Conservation (phyloP, 495 filamentous ascomycete species). For the Aspergillus wentii region DNA sequence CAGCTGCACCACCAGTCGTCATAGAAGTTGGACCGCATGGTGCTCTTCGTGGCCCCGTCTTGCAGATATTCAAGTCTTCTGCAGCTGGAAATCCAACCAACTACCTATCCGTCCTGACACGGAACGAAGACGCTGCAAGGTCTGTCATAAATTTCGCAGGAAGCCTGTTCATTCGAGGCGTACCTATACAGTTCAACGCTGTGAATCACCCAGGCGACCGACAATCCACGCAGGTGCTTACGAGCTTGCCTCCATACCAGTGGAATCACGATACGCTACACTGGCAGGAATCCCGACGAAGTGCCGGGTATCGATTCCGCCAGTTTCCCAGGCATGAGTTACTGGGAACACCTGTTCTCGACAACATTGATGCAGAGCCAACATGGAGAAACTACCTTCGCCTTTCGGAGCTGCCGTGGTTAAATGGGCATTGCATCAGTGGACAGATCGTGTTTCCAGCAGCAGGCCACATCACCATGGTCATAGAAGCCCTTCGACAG, state of each 20-base stretch:
- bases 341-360: too few relatives aligned
- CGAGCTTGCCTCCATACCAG: slow-evolving; percentile 34
- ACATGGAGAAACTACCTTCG: slow-evolving; percentile 29
- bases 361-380: too few relatives aligned
- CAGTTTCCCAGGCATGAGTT: too few relatives aligned
- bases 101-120: too few relatives aligned
- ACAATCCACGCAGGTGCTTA: slow-evolving; percentile 14
- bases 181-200: background rate
- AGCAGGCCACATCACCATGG: slow-evolving; percentile 49
- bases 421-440: slow-evolving; percentile 42
- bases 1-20: slow-evolving; percentile 20
- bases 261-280: slow-evolving; percentile 38
- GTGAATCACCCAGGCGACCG: background rate
- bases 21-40: slow-evolving; percentile 51
- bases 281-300: slow-evolving; percentile 37
- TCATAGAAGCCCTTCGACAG: slow-evolving; percentile 43
- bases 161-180: background rate
- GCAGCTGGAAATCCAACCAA: background rate
- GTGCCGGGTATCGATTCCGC: slow-evolving; percentile 14
- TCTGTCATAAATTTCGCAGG: too few relatives aligned
- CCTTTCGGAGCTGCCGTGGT: slow-evolving; percentile 27
- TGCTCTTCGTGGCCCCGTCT: slow-evolving; percentile 35
- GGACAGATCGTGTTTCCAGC: slow-evolving; percentile 41
- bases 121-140: too few relatives aligned
- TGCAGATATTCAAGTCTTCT: slow-evolving; percentile 11